phyloP scores from a whole-genome alignment of 1,284 basidiomycete genomes.

The Pseudomicrostroma phylloplanum region DNA sequence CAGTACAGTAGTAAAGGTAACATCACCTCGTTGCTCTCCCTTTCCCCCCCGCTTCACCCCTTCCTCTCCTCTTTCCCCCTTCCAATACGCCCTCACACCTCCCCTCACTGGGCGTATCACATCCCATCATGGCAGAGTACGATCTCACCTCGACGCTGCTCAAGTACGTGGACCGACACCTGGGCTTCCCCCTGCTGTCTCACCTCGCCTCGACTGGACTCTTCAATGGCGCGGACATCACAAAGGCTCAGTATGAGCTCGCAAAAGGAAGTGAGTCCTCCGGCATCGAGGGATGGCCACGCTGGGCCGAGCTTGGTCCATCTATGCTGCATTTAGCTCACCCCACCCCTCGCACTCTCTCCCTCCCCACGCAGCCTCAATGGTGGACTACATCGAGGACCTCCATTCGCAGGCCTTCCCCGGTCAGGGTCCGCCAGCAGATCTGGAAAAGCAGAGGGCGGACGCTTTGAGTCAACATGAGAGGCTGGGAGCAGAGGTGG shows the following conservation, averaged over 20 bases:
- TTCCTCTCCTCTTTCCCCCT: slow-evolving; percentile 8
- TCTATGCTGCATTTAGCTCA: slow-evolving; percentile 2
- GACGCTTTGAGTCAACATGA: slow-evolving; percentile 77
- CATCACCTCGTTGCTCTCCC: slow-evolving; percentile 5
- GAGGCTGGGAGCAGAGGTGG: slow-evolving; percentile 76
- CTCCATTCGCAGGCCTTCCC: slow-evolving; percentile 72
- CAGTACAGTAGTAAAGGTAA: no score
- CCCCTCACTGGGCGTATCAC: slow-evolving; percentile 8
- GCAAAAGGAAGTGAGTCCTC: slow-evolving; percentile 83
- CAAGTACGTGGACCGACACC: slow-evolving; percentile 86
- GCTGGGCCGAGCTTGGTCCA: slow-evolving; percentile 35
- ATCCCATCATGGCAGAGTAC: slow-evolving; percentile 54
- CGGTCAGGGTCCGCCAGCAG: slow-evolving; percentile 54
- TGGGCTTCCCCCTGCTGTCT: slow-evolving; percentile 82
- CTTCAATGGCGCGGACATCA: slow-evolving; percentile 70
- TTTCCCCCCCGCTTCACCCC: slow-evolving; percentile 1
- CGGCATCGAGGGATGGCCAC: slow-evolving; percentile 10
- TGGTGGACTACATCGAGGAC: slow-evolving; percentile 57
- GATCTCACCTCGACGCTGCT: slow-evolving; percentile 64
- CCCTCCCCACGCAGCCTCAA: slow-evolving; percentile 22
- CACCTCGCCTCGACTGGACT: slow-evolving; percentile 66
- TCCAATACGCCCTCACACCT: slow-evolving; percentile 14
- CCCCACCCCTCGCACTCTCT: background rate
- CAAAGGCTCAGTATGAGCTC: slow-evolving; percentile 87
- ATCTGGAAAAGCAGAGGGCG: slow-evolving; percentile 51